Base-by-base conservation (phyloP, 2,329 filamentous ascomycete genomes). In the Fusarium udum region DNA sequence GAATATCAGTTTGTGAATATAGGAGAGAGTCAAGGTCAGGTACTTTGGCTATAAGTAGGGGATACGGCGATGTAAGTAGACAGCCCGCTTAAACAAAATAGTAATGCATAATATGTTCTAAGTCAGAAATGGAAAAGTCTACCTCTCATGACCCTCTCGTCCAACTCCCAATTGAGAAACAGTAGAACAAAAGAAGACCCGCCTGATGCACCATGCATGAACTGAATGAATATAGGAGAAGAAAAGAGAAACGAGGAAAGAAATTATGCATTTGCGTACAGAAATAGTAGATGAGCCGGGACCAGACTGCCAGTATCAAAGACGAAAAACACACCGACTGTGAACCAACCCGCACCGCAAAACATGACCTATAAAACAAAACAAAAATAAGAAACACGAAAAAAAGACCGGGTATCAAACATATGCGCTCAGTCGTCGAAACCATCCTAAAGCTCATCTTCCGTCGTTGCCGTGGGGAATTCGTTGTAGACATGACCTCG, bases 371-470 rank as follows among this genome's bases (percentile, higher is more conserved):
- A 71, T 45, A 60, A 63, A 65, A 62, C 63, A 58, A 68, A 68
- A 56, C 57, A 61, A 66, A 68, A 56, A 59, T 52, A 61, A 71
- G 61, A 56, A 65, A 67, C 51, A 51, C 12, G 14, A 43, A 66
- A 65, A 28, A 67, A 64, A 40, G 34, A 70, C 69, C 61, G 77
- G 78, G 77, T 79, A 79, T 79, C 77, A 76, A 73, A 73, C 68
- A 73, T 36, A 61, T 69, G 67, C 65, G 71, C 73, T 69, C 55
- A 65, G 51, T 64, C 61, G 70, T 43, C 59, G 67, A 69, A 66
- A 66, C 67, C 69, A 72, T 69, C 61, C 61, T 66, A 68, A 68
- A 76, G 67, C 52, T 42, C 48, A 39, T 53, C 60, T 31, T 67
- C 61, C 61, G 36, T 64, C 67, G 32, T 63, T 64, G 53, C 57